Evolutionary conservation across 2,329 filamentous ascomycete species (phyloP).

Genomic region (Akanthomyces uredinophilus): DNA sequence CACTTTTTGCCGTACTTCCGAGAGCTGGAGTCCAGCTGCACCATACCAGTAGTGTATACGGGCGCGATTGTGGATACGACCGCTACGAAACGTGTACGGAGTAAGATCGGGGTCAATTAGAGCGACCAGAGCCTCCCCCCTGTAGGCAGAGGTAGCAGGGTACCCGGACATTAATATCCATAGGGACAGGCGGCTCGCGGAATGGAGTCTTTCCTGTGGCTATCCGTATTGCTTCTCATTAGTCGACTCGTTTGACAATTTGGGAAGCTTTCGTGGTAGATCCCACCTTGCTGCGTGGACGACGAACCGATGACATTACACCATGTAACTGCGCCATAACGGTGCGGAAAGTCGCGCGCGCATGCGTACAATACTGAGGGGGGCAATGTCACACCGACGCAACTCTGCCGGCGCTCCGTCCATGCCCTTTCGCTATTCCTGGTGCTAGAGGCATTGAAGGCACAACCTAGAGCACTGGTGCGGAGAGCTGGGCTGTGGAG

Average conservation of each 20-base stretch:
- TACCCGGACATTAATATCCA: neutral
- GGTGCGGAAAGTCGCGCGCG: neutral
- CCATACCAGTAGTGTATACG: neutral
- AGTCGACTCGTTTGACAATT: slow-evolving; percentile 1
- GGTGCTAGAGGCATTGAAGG: neutral
- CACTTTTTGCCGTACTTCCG: slow-evolving; percentile 10
- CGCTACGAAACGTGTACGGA: neutral
- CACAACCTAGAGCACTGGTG: neutral
- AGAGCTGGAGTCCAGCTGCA: neutral
- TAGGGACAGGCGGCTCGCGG: neutral
- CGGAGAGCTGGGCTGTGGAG: neutral
- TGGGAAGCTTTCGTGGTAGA: neutral
- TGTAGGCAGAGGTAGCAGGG: neutral
- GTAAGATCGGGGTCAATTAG: neutral
- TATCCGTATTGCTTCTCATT: neutral
- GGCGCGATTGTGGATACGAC: neutral
- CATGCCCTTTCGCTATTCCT: neutral
- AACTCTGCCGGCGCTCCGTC: neutral
- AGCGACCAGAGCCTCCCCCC: neutral
- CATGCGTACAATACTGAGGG: neutral
- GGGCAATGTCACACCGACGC: neutral
- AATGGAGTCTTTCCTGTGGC: neutral
- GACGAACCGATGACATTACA: neutral
- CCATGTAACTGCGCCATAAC: neutral
- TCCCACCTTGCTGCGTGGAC: neutral